Percentiles rank a stretch among this genome's conserved stretches.
phyloP scores from a whole-genome alignment of 1,284 basidiomycete genomes.

The Wallemia mellicola region DNA sequence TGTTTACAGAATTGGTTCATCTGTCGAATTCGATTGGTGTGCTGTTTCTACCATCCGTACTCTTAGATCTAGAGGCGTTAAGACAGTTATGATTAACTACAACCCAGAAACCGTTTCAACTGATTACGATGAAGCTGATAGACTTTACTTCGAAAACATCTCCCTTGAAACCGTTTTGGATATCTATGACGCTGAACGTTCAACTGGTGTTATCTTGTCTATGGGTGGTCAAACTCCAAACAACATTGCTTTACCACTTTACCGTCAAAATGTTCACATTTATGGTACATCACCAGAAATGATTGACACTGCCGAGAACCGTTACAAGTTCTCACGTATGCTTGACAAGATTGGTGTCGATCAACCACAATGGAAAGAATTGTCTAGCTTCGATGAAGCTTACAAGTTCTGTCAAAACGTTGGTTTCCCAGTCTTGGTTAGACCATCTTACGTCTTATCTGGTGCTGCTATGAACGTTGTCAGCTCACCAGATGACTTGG shows the following conservation, averaged over 20 bases:
- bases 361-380: conserved; percentile 89
- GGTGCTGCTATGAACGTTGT: conserved; percentile 99
- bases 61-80: conserved; percentile 69
- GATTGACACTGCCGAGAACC: conserved; percentile 97
- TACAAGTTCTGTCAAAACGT: conserved; percentile 63
- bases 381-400: conserved; percentile 70
- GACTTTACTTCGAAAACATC: conserved; percentile 97
- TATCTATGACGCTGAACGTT: conserved; percentile 75
- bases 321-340: conserved; percentile 96
- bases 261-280: conserved; percentile 89
- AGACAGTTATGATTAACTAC: conserved; percentile 98
- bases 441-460: conserved; percentile 90
- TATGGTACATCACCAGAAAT: conserved; percentile 96
- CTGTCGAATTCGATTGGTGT: conserved; percentile 99
- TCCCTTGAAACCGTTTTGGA: conserved; percentile 84
- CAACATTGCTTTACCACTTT: conserved; percentile 80
- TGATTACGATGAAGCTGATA: conserved; percentile 95
- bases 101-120: conserved; percentile 98
- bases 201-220: conserved; percentile 71
- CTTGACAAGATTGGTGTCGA: conserved; percentile 92
- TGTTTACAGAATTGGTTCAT: conserved; percentile 93
- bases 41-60: conserved; percentile 90
- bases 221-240: conserved; percentile 98
- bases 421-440: conserved; percentile 79
- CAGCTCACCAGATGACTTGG: conserved; percentile 65